Evolutionary conservation across 2,329 filamentous ascomycete species (phyloP), one percentile per base, ranked within the genome.

Genomic region (Fonsecaea nubica): DNA sequence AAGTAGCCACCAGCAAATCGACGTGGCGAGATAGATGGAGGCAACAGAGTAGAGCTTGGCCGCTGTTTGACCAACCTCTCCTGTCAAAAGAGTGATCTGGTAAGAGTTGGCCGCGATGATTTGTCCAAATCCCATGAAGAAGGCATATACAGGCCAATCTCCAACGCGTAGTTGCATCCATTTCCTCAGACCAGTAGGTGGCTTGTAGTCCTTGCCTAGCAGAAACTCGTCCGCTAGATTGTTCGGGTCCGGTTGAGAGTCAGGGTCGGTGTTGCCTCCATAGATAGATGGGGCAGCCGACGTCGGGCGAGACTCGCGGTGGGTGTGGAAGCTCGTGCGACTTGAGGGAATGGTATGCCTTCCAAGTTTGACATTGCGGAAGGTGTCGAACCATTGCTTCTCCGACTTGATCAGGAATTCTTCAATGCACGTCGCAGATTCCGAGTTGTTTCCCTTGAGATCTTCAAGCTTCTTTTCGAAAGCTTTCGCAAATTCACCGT

Each of bases 81-180:
- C 88, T 0, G 86, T 87, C 21, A 90, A 80, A n/a, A 90, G 80
- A 0, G 87, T 89, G 73, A 90, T 86, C 73, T 90, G 88, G 76
- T 89, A 89, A 0, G 86, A 89, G 76, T 89, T 89, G 64, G 86
- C 85, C 1, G 87, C 86, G 58, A 89, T 85, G 67, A 89, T 86
- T 72, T 89, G 87, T 25, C 86, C 85, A 40, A 88, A 80, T 8
- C 86, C 86, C 18, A 89, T 81, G 55, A 89, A 80, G 67, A 89
- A 81, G 3, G 85, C 84, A 74, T 89, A 89, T 6, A 89, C 74
- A 0, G 87, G 87, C 87, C 87, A 89, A 71, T 88, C 86, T n/a
- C 85, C 85, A 62, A 89, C 75, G 40, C 86, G 85, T 64, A 83
- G 78, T 67, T 85, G 81, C 77, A 89, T 82, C 71, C 82, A 77